phyloP scores from a whole-genome alignment of 2,329 filamentous ascomycete species.

The Colletotrichum graminicola region DNA sequence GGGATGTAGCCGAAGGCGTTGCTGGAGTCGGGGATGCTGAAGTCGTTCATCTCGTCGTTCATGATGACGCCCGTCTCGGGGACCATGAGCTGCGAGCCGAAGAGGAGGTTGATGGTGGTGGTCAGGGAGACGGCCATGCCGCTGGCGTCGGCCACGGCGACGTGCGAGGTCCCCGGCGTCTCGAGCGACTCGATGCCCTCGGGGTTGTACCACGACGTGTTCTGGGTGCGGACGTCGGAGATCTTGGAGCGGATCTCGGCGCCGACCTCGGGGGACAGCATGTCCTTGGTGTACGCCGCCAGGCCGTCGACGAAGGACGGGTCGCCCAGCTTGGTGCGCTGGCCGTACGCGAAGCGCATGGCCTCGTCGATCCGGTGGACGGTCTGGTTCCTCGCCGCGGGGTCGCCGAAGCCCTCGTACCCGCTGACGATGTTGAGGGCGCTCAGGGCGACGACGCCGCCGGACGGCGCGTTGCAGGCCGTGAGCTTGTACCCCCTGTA shows the following conservation, averaged over 20 bases:
- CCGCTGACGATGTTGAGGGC: constrained; percentile 81
- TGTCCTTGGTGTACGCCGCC: constrained; percentile 70
- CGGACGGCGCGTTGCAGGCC: constrained; percentile 76
- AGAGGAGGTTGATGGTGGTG: constrained; percentile 84
- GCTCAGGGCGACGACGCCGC: constrained; percentile 79
- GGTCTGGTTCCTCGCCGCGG: constrained; percentile 67
- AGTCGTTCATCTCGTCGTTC: constrained; percentile 76
- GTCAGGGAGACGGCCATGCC: constrained; percentile 83
- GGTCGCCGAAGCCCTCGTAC: constrained; percentile 73
- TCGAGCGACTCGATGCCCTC: constrained; percentile 60
- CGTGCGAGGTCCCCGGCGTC: constrained; percentile 77
- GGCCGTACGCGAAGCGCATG: constrained; percentile 83
- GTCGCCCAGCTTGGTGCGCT: constrained; percentile 80
- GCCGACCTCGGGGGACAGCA: constrained; percentile 73
- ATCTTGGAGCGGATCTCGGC: constrained; percentile 64
- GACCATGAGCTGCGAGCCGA: constrained; percentile 80
- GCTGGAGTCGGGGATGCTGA: constrained; percentile 77
- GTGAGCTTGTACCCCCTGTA: constrained; percentile 80
- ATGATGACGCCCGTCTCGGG: constrained; percentile 87
- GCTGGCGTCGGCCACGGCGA: constrained; percentile 75
- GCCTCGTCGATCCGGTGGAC: constrained; percentile 88
- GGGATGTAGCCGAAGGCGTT: constrained; percentile 86
- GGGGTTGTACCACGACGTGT: constrained; percentile 60
- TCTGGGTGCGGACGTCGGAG: constrained; percentile 54
- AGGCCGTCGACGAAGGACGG: constrained; percentile 75